Evolutionary conservation across 2,329 filamentous ascomycete species (phyloP), one percentile per base, ranked within the genome.

Genomic region (Xylaria sp.): DNA sequence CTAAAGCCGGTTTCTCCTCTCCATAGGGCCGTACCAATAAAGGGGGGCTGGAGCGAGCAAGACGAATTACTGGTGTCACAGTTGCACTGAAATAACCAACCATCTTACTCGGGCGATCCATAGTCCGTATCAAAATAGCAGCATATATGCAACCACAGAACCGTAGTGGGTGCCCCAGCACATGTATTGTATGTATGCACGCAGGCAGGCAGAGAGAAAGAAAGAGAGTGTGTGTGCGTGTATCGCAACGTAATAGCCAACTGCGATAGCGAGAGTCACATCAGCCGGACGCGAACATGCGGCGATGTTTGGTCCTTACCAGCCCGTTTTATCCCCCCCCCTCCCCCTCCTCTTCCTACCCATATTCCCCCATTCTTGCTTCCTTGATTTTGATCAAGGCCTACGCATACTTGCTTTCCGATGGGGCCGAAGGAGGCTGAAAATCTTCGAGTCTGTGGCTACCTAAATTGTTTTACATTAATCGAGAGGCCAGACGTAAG

Each of bases 121-220:
- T 53, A 68, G 50, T 65, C 51, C 11, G 61, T 58, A 69, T 62
- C 58, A 69, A 69, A 69, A 69, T 69, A 69, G 67, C 47, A 69
- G 63, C 67, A 60, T 36, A 57, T 9, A 68, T 62, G 64, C 54
- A 69, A 62, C 62, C 63, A 50, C 36, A 50, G 24, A 42, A 39
- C 30, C 27, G 47, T 65, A 30, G 32, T 50, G 53, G 57, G 14
- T 24, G 58, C 19, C 51, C 54, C 27, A 61, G 53, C 50, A 54
- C 42, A 61, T 45, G 34, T 57, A 9, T n/a, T 45, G 34, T 57
- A n/a, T 21, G 30, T 19, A 19, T 6, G 17, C 32, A 19, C 2
- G 17, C 32, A 39, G 11, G 4, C 4, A 19, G 9, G 9, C 3
- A 50, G 24, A 27, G 4, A 27, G 24, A 27, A 27, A 27, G 47